These are phyloP conservation scores for Podila verticillata DNA, from an alignment of 192 early-diverging fungal species.

Conservation along the genomic window DNA sequence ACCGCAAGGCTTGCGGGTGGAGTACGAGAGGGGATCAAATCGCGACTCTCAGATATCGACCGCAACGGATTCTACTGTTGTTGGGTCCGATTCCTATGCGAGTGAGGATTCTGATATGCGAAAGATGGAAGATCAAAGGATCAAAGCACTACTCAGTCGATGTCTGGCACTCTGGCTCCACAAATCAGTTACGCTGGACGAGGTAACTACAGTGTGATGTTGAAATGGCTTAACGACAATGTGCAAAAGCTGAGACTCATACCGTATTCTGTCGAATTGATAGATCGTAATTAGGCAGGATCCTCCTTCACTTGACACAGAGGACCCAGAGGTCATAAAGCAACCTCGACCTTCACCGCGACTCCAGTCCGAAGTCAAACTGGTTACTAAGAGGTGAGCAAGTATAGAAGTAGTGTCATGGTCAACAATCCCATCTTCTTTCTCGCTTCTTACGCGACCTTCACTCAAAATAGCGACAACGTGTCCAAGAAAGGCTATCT, in stretches of 20 bases:
- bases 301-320: conserved; percentile 29
- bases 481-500: conserved; percentile 65
- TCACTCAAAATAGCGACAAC: conserved; percentile 50
- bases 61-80: conserved; percentile 1
- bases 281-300: conserved; percentile 36
- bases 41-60: background rate
- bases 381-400: conserved; percentile 42
- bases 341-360: conserved; percentile 32
- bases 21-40: background rate
- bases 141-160: background rate
- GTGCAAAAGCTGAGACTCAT: background rate
- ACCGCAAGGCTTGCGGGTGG: background rate
- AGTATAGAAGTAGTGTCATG: background rate
- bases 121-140: background rate
- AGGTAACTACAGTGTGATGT: conserved; percentile 10
- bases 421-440: too few species aligned
- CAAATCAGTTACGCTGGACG: conserved; percentile 18
- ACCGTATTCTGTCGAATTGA: too few species aligned
- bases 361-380: conserved; percentile 42
- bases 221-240: background rate
- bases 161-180: conserved; percentile 12
- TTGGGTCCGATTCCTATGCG: conserved; percentile 6
- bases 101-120: background rate
- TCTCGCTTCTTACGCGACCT: background rate
- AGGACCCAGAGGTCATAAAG: conserved; percentile 22